Percentiles rank a stretch among this genome's conserved stretches.
Evolutionary conservation across 73 alveolate species (phyloP).

Genomic region (Paramecium octaurelia): DNA sequence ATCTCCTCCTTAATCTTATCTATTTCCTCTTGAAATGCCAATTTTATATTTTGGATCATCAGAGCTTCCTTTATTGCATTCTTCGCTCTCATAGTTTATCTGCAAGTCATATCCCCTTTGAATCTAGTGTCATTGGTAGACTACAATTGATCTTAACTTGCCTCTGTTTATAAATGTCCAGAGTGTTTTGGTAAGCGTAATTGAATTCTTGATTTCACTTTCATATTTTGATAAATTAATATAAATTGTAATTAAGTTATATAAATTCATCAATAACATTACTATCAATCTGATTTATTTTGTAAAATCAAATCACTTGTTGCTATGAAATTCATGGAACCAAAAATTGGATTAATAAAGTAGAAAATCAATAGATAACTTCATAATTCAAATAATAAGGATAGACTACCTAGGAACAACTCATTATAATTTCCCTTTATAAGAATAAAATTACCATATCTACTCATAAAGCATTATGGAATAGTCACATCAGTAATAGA

Average conservation of each 20-base stretch:
- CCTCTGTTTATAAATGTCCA: neutral
- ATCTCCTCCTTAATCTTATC: neutral
- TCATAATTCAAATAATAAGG: too few species aligned
- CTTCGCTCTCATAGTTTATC: neutral
- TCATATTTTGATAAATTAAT: neutral
- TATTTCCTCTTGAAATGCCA: neutral
- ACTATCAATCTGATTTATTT: neutral
- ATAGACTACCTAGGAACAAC: too few species aligned
- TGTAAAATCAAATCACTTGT: too few species aligned
- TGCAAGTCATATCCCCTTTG: neutral
- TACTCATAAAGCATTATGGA: too few species aligned
- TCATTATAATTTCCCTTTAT: too few species aligned
- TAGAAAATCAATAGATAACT: too few species aligned
- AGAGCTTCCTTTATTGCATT: neutral
- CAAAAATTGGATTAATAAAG: too few species aligned
- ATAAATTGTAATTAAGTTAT: neutral
- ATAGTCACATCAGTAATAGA: too few species aligned
- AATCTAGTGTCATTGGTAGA: neutral
- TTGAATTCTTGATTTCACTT: neutral
- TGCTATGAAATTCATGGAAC: too few species aligned
- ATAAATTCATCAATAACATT: neutral
- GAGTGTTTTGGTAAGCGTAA: neutral
- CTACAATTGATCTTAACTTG: neutral
- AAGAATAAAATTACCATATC: too few species aligned
- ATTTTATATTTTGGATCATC: neutral